phyloP scores from a whole-genome alignment of 768 basidiomycete species.

The Cubamyces sp. region DNA sequence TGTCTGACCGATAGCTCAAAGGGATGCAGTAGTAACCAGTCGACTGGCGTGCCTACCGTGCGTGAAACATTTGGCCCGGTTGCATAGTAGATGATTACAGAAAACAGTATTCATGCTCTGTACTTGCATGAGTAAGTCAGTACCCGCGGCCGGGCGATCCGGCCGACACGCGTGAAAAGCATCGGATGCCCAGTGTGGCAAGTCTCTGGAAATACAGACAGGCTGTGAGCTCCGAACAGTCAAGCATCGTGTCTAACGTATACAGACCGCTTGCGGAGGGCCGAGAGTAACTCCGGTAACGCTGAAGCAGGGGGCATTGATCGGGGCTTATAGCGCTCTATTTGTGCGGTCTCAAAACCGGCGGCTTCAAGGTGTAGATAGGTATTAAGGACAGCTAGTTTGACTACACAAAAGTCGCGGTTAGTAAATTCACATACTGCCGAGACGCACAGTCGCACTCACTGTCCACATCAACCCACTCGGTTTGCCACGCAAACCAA shows the following conservation, averaged over 20 bases:
- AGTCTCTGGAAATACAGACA: background rate
- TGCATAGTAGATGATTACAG: slow-evolving; percentile 52
- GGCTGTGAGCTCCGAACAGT: too few relatives aligned
- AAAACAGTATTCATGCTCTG: slow-evolving; percentile 40
- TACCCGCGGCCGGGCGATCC: too few relatives aligned
- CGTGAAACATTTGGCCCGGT: slow-evolving; percentile 43
- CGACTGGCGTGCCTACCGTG: slow-evolving; percentile 37
- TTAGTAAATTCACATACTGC: background rate
- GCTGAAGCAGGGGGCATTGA: background rate
- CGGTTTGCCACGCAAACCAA: slow-evolving; percentile 39
- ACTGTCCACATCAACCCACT: slow-evolving; percentile 52
- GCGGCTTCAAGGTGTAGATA: slow-evolving; percentile 41
- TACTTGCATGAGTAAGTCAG: slow-evolving; percentile 36
- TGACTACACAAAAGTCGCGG: slow-evolving; percentile 39
- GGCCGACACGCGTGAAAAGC: background rate
- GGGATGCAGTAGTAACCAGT: too few relatives aligned
- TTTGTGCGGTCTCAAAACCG: background rate
- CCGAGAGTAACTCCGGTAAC: background rate
- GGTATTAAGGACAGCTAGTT: slow-evolving; percentile 52
- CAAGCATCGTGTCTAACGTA: too few relatives aligned
- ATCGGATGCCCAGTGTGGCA: background rate
- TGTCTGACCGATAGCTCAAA: too few relatives aligned
- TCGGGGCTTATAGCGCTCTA: slow-evolving; percentile 10
- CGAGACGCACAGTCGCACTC: slow-evolving; percentile 25
- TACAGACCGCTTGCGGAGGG: background rate